phyloP scores from a whole-genome alignment of 73 alveolate species.

The Uronychia setigera region DNA sequence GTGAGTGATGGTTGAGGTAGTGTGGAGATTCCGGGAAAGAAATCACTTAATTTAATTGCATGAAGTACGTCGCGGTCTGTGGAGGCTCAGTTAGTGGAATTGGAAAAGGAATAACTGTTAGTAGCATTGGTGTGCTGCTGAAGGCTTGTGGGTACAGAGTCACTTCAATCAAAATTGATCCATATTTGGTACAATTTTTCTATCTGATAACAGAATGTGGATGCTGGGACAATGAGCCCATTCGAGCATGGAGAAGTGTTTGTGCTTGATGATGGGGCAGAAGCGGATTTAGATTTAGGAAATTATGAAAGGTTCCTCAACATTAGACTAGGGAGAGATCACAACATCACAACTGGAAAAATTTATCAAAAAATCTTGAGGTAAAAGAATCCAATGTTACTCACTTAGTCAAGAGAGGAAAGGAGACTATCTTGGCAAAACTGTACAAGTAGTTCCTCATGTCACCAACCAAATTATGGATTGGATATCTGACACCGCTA shows the following conservation, averaged over 20 bases:
- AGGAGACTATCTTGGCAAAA: slow-evolving; percentile 76
- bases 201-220: slow-evolving; percentile 46
- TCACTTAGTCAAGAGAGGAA: slow-evolving; percentile 34
- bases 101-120: slow-evolving; percentile 70
- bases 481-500: slow-evolving; percentile 33
- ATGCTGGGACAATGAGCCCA: slow-evolving; percentile 88
- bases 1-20: too few relatives aligned
- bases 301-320: slow-evolving; percentile 72
- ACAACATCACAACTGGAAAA: slow-evolving; percentile 74
- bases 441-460: slow-evolving; percentile 79
- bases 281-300: slow-evolving; percentile 80
- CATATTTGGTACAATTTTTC: slow-evolving; percentile 52
- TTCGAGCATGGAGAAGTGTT: slow-evolving; percentile 81
- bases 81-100: slow-evolving; percentile 75
- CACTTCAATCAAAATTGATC: slow-evolving; percentile 75
- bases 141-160: slow-evolving; percentile 59
- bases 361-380: slow-evolving; percentile 27
- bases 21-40: too few relatives aligned
- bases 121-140: slow-evolving; percentile 64
- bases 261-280: slow-evolving; percentile 81
- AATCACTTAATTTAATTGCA: too few relatives aligned
- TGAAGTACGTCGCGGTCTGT: slow-evolving; percentile 64
- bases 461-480: slow-evolving; percentile 64
- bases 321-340: slow-evolving; percentile 47
- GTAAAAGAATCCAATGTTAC: background rate